Base-by-base conservation (phyloP, 345 rosid genomes). In the Eucalyptus coolabah region DNA sequence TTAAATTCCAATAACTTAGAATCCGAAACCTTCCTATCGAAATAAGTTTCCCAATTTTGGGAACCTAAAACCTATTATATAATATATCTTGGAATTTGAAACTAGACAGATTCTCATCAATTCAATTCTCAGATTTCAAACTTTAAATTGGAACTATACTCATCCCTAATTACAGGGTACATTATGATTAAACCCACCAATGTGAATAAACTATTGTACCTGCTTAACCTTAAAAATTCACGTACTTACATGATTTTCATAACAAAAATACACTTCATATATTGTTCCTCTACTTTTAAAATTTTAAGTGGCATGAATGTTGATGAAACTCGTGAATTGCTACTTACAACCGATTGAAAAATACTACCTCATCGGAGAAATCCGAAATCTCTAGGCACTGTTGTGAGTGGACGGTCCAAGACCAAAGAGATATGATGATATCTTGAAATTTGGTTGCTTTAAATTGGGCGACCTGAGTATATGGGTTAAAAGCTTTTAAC, bases 71-170 rank as follows among this genome's bases (percentile, higher is more conserved):
- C 23, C 2, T 51, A 7, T 3, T 0, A 0, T 53, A 0, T 2
- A 53, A 0, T 2, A 53, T 53, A 53, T 53, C 0, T 53, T 53
- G 1, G 0, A 19, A 53, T 2, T 19, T 21, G 1, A 11, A 21
- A 21, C 1, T 0, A 53, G 0, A 53, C 0, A 53, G 0, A 53
- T 19, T 53, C 0, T 0, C 26, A 21, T 0, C 1, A 1, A 21
- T 53, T 53, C 0, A 0, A 53, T 53, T 53, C 0, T 19, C 2
- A 1, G 1, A 53, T 53, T 53, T 53, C 56, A 53, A 53, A 53
- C 4, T 53, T 53, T 53, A 53, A 18, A 53, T 0, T 53, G 9
- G 10, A 53, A 53, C 0, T 9, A 53, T 8, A 53, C 0, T 19
- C 10, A 19, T 0, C 23, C 24, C 19, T 53, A 53, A 53, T 53